phyloP scores from a whole-genome alignment of 2,329 filamentous ascomycete genomes.

The Beauveria sp. region DNA sequence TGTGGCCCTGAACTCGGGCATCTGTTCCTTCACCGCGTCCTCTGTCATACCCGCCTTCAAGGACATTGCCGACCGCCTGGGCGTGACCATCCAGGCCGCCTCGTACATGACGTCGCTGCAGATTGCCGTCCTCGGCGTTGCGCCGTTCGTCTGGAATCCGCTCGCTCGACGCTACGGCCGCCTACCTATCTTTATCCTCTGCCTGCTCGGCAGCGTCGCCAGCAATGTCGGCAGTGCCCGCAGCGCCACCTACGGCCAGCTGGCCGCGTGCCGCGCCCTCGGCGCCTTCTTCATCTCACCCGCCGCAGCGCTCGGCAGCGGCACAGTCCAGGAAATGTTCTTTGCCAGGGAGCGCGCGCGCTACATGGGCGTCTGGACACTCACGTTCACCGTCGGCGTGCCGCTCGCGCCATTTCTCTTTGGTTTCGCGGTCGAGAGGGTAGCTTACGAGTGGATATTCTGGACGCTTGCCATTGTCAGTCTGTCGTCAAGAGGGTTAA shows the following conservation, averaged over 20 bases:
- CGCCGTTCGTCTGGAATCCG: neutral
- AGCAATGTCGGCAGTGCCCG: neutral
- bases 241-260: neutral
- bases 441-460: constrained; percentile 1
- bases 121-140: neutral
- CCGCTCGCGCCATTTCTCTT: constrained; percentile 4
- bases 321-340: constrained; percentile 6
- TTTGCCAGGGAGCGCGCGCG: neutral
- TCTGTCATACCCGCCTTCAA: constrained; percentile 1
- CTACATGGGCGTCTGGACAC: constrained; percentile 6
- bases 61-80: neutral
- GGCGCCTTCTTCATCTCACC: constrained; percentile 4
- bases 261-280: constrained; percentile 2
- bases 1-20: neutral
- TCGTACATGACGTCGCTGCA: constrained; percentile 7
- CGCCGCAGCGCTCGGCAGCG: constrained; percentile 1
- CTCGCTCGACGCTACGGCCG: neutral
- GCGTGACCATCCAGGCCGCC: neutral
- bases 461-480: constrained; percentile 6
- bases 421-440: neutral
- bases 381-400: constrained; percentile 1
- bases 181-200: neutral
- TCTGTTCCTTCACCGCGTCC: constrained; percentile 5
- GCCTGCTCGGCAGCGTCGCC: neutral
- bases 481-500: neutral